phyloP scores from a whole-genome alignment of 2,329 filamentous ascomycete genomes.

The Mycosphaerella arachidis region DNA sequence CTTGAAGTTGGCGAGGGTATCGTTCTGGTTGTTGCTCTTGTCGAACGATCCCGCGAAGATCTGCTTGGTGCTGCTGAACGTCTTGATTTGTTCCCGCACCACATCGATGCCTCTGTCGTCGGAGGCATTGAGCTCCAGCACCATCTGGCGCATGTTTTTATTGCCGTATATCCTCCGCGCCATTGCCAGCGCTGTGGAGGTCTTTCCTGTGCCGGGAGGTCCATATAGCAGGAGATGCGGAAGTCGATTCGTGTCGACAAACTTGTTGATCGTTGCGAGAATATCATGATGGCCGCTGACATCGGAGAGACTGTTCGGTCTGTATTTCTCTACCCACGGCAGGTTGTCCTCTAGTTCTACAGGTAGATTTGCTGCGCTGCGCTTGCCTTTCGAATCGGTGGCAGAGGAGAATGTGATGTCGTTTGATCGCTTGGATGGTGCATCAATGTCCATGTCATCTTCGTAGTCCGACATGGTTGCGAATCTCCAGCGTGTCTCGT shows the following conservation, averaged over 20 bases:
- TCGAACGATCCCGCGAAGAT: constrained; percentile 63
- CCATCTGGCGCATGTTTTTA: constrained; percentile 96
- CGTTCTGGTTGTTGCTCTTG: constrained; percentile 28
- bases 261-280: constrained; percentile 94
- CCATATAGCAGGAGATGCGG: constrained; percentile 96
- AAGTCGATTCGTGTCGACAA: constrained; percentile 87
- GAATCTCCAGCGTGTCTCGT: not conserved
- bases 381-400: constrained; percentile 73
- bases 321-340: constrained; percentile 98
- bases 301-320: constrained; percentile 80
- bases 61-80: constrained; percentile 95
- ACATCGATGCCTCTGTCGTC: constrained; percentile 98
- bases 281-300: constrained; percentile 98
- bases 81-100: constrained; percentile 98
- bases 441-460: constrained; percentile 63
- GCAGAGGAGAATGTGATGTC: constrained; percentile 67
- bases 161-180: constrained; percentile 87
- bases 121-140: constrained; percentile 93
- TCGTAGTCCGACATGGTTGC: constrained; percentile 54
- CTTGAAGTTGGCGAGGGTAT: constrained; percentile 71
- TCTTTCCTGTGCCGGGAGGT: constrained; percentile 94
- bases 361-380: constrained; percentile 85
- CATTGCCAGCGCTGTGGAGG: constrained; percentile 89
- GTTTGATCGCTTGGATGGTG: constrained; percentile 35
- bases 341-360: constrained; percentile 90